phyloP scores from a whole-genome alignment of 2,329 filamentous ascomycete genomes.

The Ceratocystis diversiconidia region DNA sequence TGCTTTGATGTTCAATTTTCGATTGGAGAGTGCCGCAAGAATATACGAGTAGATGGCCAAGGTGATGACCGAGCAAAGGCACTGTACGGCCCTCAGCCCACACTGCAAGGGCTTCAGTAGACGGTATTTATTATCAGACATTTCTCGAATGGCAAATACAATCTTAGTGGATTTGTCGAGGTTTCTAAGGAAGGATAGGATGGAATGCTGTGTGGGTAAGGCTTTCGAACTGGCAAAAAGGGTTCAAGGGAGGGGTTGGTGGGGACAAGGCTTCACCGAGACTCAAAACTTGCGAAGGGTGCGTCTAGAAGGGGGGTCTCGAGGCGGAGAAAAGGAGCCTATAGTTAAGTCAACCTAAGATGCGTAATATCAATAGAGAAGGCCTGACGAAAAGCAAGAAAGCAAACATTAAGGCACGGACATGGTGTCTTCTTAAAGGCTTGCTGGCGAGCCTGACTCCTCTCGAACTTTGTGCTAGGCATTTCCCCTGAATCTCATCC shows the following conservation, averaged over 20 bases:
- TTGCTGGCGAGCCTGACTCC: background rate
- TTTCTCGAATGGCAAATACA: background rate
- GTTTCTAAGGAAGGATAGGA: background rate
- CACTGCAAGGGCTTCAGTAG: conserved; percentile 53
- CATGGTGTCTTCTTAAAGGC: background rate
- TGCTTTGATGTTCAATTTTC: conserved; percentile 46
- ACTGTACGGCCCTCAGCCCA: conserved; percentile 58
- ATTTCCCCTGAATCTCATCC: background rate
- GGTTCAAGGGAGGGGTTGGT: background rate
- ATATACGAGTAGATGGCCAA: conserved; percentile 76
- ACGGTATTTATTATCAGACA: conserved; percentile 12
- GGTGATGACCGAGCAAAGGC: conserved; percentile 57
- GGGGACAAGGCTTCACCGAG: background rate
- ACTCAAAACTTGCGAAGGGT: background rate
- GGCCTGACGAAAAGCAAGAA: too few species aligned
- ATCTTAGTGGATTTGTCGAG: background rate
- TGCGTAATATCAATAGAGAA: too few species aligned
- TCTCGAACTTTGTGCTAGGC: background rate
- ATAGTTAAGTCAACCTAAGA: background rate
- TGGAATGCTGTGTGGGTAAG: background rate
- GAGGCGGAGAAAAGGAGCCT: background rate
- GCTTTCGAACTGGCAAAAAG: background rate
- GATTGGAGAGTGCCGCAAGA: conserved; percentile 55
- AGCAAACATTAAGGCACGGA: background rate
- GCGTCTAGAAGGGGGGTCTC: background rate